Evolutionary conservation across 1,139 yeast genomes (phyloP).

Genomic region (Yamadazyma pseudoaaseri): DNA sequence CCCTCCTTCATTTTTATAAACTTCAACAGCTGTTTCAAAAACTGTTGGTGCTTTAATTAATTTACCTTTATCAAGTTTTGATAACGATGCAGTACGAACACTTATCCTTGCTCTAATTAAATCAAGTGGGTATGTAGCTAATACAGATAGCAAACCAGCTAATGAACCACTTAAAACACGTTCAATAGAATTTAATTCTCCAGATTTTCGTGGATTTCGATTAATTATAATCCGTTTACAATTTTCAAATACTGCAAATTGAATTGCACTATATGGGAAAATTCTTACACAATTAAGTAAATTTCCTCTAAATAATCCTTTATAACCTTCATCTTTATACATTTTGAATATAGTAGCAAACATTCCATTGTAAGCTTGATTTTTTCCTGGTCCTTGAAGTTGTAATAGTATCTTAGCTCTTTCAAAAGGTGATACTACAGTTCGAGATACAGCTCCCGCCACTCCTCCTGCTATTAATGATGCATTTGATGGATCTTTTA

Average conservation of each 20-base stretch:
- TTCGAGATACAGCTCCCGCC: constrained; percentile 92
- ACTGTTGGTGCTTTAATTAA: constrained; percentile 65
- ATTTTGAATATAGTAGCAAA: constrained; percentile 72
- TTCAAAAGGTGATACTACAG: constrained; percentile 93
- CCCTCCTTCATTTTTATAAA: constrained; percentile 81
- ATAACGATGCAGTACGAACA: constrained; percentile 80
- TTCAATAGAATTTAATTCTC: constrained; percentile 46
- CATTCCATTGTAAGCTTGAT: constrained; percentile 69
- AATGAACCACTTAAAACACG: constrained; percentile 74
- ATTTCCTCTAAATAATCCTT: constrained; percentile 88
- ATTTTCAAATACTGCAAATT: constrained; percentile 81
- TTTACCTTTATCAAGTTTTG: constrained; percentile 47
- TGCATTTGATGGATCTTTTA: constrained; percentile 52
- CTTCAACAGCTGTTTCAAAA: constrained; percentile 52
- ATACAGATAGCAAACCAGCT: constrained; percentile 80
- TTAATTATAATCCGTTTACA: constrained; percentile 50
- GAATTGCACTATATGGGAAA: constrained; percentile 94
- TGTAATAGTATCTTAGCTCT: constrained; percentile 90
- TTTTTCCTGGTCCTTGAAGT: constrained; percentile 74
- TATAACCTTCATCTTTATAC: constrained; percentile 87
- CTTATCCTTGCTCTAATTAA: constrained; percentile 86
- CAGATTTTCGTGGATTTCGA: constrained; percentile 23
- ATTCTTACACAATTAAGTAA: constrained; percentile 86
- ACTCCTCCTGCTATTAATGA: constrained; percentile 61
- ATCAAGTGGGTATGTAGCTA: constrained; percentile 89